Percentiles rank a stretch among this genome's conserved stretches.
Evolutionary conservation across 164 flowering plant genomes (phyloP).

Genomic region (Vitis rupestris): DNA sequence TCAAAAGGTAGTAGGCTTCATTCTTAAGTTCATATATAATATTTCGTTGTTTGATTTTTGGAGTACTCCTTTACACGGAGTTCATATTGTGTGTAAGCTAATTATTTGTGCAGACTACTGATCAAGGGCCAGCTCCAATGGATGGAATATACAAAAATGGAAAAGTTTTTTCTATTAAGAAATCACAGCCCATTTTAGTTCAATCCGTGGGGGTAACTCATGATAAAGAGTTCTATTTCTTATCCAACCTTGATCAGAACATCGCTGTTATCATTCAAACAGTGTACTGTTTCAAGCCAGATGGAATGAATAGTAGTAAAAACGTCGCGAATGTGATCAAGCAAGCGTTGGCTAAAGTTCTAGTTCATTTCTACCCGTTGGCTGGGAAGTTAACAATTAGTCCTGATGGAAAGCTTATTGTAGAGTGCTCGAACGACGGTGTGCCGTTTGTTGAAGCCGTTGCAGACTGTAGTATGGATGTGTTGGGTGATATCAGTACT

Average conservation of each 20-base stretch:
- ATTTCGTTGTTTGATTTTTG: too few species aligned
- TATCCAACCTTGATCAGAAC: conserved; percentile 23
- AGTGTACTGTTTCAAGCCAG: conserved; percentile 9
- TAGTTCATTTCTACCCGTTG: conserved; percentile 23
- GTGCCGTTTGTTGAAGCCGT: conserved; percentile 25
- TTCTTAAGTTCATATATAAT: too few species aligned
- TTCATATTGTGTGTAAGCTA: too few species aligned
- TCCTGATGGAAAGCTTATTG: conserved; percentile 18
- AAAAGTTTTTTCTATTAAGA: too few species aligned
- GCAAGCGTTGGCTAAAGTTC: conserved; percentile 18
- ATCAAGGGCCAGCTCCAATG: too few species aligned
- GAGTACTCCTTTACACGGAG: too few species aligned
- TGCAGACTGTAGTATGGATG: conserved; percentile 16
- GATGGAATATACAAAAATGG: too few species aligned
- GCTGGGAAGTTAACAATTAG: conserved; percentile 15
- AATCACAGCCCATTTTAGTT: too few species aligned
- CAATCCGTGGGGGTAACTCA: neutral
- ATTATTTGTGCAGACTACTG: too few species aligned
- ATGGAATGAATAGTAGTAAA: neutral
- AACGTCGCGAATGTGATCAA: conserved; percentile 5
- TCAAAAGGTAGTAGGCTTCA: too few species aligned
- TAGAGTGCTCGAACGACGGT: conserved; percentile 16
- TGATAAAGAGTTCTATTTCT: conserved; percentile 5
- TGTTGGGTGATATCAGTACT: conserved; percentile 15
- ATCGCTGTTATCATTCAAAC: conserved; percentile 7